A percentile compares a stretch with the other conserved stretches of the same genome.
These are phyloP conservation scores for Ocimum tenuiflorum DNA, from an alignment of 257 asterid genomes.

Conservation along the genomic window DNA sequence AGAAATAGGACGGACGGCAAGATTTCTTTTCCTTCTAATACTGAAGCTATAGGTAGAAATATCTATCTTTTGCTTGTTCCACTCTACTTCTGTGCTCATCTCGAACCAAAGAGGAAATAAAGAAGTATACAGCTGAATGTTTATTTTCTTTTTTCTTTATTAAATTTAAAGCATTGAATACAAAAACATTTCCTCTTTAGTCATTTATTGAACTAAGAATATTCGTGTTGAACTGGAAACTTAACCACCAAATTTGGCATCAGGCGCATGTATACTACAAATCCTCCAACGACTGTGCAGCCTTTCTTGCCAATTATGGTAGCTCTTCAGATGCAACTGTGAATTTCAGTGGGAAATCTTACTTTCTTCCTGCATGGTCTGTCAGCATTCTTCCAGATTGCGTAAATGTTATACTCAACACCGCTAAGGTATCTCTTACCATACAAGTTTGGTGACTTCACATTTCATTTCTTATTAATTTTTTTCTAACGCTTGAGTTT, in stretches of 20 bases:
- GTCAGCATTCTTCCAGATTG: conserved; percentile 89
- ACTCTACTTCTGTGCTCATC: background rate
- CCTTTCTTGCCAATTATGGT: conserved; percentile 70
- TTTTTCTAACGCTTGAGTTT: background rate
- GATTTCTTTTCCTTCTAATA: too few species aligned
- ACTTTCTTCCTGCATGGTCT: conserved; percentile 81
- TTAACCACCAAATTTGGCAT: conserved; percentile 9
- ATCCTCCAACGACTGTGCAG: conserved; percentile 58
- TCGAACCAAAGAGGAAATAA: background rate
- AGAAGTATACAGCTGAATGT: too few species aligned
- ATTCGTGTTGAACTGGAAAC: background rate
- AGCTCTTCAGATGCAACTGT: conserved; percentile 52
- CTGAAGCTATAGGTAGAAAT: background rate
- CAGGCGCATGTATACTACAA: conserved; percentile 76
- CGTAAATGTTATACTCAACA: conserved; percentile 55
- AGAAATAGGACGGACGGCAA: background rate
- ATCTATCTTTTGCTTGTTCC: background rate
- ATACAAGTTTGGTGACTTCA: background rate
- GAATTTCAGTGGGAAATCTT: conserved; percentile 52
- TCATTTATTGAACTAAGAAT: background rate
- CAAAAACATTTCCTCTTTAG: background rate
- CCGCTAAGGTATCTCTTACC: conserved; percentile 51
- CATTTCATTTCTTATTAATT: background rate
- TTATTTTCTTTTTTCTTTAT: too few species aligned
- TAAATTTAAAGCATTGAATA: background rate